Evolutionary conservation across 169 alveolate species (phyloP).

Genomic region (Plasmodium cynomolgi): DNA sequence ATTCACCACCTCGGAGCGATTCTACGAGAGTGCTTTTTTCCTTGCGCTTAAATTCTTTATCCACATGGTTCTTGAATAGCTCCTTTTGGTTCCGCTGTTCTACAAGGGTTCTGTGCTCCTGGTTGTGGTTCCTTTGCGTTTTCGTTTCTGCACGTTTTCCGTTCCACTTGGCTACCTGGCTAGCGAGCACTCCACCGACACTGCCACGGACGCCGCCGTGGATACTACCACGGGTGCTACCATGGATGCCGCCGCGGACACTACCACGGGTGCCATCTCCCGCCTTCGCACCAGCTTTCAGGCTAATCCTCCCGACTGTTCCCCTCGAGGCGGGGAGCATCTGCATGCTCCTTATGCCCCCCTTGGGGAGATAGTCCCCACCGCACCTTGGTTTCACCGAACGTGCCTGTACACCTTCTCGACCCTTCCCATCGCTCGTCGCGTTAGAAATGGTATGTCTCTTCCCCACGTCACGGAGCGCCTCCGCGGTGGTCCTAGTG

Average conservation of each 20-base stretch:
- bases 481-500: background rate
- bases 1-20: background rate
- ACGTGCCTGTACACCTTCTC: background rate
- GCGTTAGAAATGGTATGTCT: background rate
- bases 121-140: background rate
- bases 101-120: background rate
- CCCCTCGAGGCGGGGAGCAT: background rate
- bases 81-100: background rate
- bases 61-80: background rate
- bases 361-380: background rate
- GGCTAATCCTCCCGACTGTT: background rate
- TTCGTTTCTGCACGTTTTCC: background rate
- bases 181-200: background rate
- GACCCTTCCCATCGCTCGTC: background rate
- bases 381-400: background rate
- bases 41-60: background rate
- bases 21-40: background rate
- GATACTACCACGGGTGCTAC: background rate
- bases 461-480: background rate
- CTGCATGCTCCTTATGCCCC: background rate
- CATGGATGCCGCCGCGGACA: background rate
- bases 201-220: background rate
- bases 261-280: background rate
- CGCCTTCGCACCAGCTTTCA: background rate
- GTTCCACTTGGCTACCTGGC: background rate